Base-by-base conservation (phyloP, 169 alveolate genomes). In the Babesia gibsoni region DNA sequence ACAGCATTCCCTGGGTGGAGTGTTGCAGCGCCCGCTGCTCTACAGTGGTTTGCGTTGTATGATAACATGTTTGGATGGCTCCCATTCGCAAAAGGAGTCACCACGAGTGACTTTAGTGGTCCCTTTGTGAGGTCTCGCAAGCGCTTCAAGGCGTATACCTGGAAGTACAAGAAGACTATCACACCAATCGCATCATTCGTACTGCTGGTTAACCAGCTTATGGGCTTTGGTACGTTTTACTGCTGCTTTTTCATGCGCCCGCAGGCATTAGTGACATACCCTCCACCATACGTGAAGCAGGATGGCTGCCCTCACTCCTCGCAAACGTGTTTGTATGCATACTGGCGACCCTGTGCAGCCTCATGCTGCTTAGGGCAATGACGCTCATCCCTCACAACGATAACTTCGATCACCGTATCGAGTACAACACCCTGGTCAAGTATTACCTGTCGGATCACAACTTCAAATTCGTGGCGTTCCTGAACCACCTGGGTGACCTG, bases 141-240 rank as follows among this genome's bases (percentile, higher is more conserved):
- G 66, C 78, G 92, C 52, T 87, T 87, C 73, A 82, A 86, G 56
- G 89, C 88, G 30, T 83, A 83, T 69, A 87, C 92, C 49, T 87
- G 92, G 92, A 80, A 83, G 48, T 87, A 87, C 61, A 78, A 83
- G 64, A 87, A 87, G 66, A 87, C 90, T 18, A 87, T 87, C 54
- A 72, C 90, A 36, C 90, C 92, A 3, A 79, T 78, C 43, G 88
- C 90, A 27, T 87, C 92, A 4, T 87, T 87, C 39, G 67, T 87
- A 33, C 82, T 83, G 57, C 37, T 87, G 33, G 89, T 87, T 49
- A 87, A 79, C 72, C 90, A 87, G 58, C 82, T 79, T 52, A 68
- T 87, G 39, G 92, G 92, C 25, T 78, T 81, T 43, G 89, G 92
- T 87, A 72, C 9, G 83, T 41, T n/a, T 46, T 14, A 1, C 22